These are phyloP conservation scores for Botryotinia calthae DNA, from an alignment of 2,329 filamentous ascomycete genomes.

Conservation along the genomic window DNA sequence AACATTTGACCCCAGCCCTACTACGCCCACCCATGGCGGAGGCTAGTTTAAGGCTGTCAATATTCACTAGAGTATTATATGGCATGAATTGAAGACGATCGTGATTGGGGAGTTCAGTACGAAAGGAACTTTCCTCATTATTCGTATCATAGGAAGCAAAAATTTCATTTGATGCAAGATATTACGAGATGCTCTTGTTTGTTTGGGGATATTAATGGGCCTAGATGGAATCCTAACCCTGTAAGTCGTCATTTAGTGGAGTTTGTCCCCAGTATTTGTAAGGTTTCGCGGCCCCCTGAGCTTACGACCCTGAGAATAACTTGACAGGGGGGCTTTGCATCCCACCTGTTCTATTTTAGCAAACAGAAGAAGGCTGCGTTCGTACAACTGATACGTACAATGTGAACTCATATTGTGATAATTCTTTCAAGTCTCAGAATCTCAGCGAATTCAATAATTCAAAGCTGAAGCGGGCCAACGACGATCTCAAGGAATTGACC, in stretches of 20 bases:
- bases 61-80: neutral
- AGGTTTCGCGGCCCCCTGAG: neutral
- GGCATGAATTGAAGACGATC: neutral
- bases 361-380: neutral
- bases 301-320: constrained; percentile 5
- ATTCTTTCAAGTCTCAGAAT: neutral
- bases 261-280: neutral
- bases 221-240: neutral
- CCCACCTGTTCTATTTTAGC: neutral
- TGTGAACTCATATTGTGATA: neutral
- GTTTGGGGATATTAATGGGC: neutral
- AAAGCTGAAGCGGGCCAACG: neutral
- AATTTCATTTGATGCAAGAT: neutral
- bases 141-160: neutral
- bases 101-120: neutral
- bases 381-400: neutral
- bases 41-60: neutral
- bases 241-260: constrained; percentile 11
- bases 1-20: constrained; percentile 1
- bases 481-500: neutral
- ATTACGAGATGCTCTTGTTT: constrained; percentile 1
- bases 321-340: neutral
- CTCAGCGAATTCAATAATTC: neutral
- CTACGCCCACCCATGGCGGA: neutral
- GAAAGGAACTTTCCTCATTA: neutral